Conservation (phyloP, 257 asterid species). For the Lithospermum erythrorhizon region DNA sequence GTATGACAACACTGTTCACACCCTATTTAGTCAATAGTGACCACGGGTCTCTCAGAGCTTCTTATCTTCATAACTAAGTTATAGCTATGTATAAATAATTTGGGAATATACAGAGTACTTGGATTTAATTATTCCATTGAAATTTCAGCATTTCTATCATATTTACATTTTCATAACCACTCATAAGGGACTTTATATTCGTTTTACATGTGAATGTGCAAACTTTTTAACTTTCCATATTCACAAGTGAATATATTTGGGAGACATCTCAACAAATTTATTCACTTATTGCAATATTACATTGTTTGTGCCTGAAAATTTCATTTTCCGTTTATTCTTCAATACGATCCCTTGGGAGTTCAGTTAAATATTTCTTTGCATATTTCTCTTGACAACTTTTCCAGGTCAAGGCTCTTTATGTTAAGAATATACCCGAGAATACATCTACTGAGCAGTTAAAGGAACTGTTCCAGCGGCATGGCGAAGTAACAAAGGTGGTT, state of each 20-base stretch:
- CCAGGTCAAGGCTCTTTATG: conserved; percentile 94
- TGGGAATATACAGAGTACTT: no score
- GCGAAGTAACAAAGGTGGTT: conserved; percentile 88
- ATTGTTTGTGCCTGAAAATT: neutral
- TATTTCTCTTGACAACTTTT: conserved; percentile 10
- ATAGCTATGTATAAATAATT: neutral
- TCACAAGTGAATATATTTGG: neutral
- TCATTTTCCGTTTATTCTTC: neutral
- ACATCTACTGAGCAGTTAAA: conserved; percentile 68
- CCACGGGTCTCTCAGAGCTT: neutral
- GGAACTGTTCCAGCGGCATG: conserved; percentile 73
- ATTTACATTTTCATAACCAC: neutral
- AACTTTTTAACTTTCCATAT: neutral
- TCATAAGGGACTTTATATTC: neutral
- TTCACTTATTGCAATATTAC: neutral
- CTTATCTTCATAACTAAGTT: neutral
- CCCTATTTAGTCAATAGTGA: neutral
- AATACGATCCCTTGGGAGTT: neutral
- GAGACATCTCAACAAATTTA: neutral
- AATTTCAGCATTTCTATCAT: neutral
- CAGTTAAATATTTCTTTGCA: neutral
- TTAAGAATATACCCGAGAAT: conserved; percentile 84
- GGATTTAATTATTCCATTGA: neutral
- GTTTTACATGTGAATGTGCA: neutral
- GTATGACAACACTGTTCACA: neutral